Conservation (phyloP, 2,329 filamentous ascomycete species). For the Paracoccidioides lutzii region DNA sequence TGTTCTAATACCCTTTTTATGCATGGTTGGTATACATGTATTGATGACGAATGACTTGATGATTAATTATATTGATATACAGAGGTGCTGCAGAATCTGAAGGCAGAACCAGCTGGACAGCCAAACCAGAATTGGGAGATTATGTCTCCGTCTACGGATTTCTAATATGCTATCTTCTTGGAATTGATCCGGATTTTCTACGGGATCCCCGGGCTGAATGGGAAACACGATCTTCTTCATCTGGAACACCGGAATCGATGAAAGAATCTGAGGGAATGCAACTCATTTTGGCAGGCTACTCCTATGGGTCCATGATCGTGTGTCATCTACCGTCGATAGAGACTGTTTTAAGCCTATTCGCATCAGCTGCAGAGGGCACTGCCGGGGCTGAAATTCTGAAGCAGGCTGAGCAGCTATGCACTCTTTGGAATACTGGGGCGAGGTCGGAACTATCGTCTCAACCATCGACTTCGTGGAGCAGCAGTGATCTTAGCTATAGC, state of each 20-base stretch:
- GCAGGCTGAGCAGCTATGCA: slow-evolving; percentile 55
- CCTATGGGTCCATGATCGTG: slow-evolving; percentile 77
- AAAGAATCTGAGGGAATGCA: slow-evolving; percentile 12
- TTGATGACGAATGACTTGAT: slow-evolving; percentile 8
- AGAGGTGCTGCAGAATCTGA: slow-evolving; percentile 66
- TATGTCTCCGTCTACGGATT: slow-evolving; percentile 76
- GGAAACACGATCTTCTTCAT: neutral
- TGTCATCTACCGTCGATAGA: slow-evolving; percentile 51
- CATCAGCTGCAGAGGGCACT: slow-evolving; percentile 40
- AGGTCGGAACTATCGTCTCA: slow-evolving; percentile 15
- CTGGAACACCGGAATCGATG: neutral
- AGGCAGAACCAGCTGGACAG: slow-evolving; percentile 78
- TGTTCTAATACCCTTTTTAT: neutral
- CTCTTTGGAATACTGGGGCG: slow-evolving; percentile 44
- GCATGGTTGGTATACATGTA: neutral
- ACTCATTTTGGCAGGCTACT: slow-evolving; percentile 65
- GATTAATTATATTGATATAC: slow-evolving; percentile 5
- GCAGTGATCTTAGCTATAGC: neutral
- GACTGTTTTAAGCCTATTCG: slow-evolving; percentile 49
- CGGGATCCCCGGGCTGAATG: neutral
- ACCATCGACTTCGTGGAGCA: slow-evolving; percentile 16
- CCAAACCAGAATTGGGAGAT: slow-evolving; percentile 65
- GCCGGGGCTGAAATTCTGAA: slow-evolving; percentile 56
- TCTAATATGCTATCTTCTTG: slow-evolving; percentile 57
- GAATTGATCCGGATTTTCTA: slow-evolving; percentile 30